Evolutionary conservation across 345 rosid genomes (phyloP).

Genomic region (Lumnitzera littorea): DNA sequence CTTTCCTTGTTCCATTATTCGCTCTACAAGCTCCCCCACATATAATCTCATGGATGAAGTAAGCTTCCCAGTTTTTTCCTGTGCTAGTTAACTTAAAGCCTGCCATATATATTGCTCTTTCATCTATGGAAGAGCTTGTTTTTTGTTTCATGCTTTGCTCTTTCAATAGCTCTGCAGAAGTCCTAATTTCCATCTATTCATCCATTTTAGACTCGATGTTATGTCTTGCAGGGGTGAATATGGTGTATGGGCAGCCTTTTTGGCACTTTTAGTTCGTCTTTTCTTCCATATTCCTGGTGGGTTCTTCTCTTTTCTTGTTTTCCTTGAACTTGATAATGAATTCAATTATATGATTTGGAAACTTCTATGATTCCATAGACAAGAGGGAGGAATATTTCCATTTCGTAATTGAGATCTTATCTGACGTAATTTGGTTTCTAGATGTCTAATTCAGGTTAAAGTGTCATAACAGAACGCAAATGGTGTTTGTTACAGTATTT

Average conservation of each 20-base stretch:
- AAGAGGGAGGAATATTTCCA: too few relatives aligned
- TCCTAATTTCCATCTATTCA: background rate
- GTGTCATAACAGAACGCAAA: too few relatives aligned
- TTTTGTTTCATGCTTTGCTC: too few relatives aligned
- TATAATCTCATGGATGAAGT: slow-evolving; percentile 83
- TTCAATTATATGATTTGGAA: background rate
- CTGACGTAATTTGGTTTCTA: too few relatives aligned
- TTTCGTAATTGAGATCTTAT: too few relatives aligned
- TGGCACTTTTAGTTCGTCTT: slow-evolving; percentile 74
- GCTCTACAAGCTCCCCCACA: slow-evolving; percentile 66
- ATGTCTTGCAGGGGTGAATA: slow-evolving; percentile 69
- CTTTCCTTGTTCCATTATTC: slow-evolving; percentile 71
- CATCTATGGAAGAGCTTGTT: background rate
- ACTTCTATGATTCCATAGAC: too few relatives aligned
- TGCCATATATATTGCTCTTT: background rate
- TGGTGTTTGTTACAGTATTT: too few relatives aligned
- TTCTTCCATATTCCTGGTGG: slow-evolving; percentile 84
- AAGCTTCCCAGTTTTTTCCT: slow-evolving; percentile 10
- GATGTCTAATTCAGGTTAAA: too few relatives aligned
- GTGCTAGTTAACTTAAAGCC: background rate
- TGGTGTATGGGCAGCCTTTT: slow-evolving; percentile 81
- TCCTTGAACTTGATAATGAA: background rate
- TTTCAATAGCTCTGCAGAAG: background rate
- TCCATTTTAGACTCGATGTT: background rate
- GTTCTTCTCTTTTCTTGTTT: background rate